Conservation (phyloP, 805 yeast genomes). For the Kluyveromyces dobzhanskii region DNA sequence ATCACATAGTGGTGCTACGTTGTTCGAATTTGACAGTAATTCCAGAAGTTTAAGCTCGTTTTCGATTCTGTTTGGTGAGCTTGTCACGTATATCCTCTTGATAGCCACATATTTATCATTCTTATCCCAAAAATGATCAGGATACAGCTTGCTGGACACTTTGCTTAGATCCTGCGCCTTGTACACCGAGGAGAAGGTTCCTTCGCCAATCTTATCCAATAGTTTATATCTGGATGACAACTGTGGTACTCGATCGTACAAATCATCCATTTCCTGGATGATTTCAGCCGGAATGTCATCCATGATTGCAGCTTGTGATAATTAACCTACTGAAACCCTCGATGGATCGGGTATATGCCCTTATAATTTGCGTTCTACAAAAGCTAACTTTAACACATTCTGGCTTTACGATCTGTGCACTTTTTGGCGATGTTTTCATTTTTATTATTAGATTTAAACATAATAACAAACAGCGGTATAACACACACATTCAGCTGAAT, state of each 20-base stretch:
- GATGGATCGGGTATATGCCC: too few relatives aligned
- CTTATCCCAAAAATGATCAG: slow-evolving; percentile 28
- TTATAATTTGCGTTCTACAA: too few relatives aligned
- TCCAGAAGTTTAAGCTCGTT: slow-evolving; percentile 79
- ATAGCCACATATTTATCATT: slow-evolving; percentile 59
- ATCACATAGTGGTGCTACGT: slow-evolving; percentile 84
- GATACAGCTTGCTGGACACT: slow-evolving; percentile 20
- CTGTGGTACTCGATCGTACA: slow-evolving; percentile 47
- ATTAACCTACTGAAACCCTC: too few relatives aligned
- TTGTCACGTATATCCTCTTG: slow-evolving; percentile 88
- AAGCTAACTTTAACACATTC: too few relatives aligned
- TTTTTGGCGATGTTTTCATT: too few relatives aligned
- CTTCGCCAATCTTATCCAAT: slow-evolving; percentile 55
- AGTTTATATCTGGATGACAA: slow-evolving; percentile 31
- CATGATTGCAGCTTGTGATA: slow-evolving; percentile 15
- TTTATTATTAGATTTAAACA: too few relatives aligned
- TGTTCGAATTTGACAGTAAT: slow-evolving; percentile 54
- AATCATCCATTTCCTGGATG: slow-evolving; percentile 47
- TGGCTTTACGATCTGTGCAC: too few relatives aligned
- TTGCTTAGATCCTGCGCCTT: slow-evolving; percentile 30
- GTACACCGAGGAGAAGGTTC: slow-evolving; percentile 85
- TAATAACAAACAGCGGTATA: too few relatives aligned
- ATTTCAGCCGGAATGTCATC: slow-evolving; percentile 46
- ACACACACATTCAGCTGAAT: too few relatives aligned
- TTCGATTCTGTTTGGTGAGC: slow-evolving; percentile 84